phyloP scores from a whole-genome alignment of 805 yeast genomes.

The Citeromyces nyonsensis region DNA sequence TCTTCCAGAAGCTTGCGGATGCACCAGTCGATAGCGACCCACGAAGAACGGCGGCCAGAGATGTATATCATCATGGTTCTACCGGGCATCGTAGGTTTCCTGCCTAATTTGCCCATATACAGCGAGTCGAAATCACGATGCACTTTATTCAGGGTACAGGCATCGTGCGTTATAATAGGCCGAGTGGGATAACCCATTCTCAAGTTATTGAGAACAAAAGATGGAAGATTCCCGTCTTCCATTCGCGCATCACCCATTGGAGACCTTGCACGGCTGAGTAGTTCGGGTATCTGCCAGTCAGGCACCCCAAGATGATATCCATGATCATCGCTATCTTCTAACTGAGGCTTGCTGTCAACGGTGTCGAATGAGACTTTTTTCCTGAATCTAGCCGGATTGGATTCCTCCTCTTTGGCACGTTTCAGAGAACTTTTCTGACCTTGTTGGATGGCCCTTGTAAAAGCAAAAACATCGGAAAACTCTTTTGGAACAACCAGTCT shows the following conservation, averaged over 20 bases:
- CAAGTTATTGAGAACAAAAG: background rate
- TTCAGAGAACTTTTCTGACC: background rate
- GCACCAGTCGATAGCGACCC: slow-evolving; percentile 73
- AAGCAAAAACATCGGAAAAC: too few relatives aligned
- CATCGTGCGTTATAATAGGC: slow-evolving; percentile 21
- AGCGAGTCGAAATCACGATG: slow-evolving; percentile 31
- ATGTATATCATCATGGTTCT: slow-evolving; percentile 49
- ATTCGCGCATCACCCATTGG: background rate
- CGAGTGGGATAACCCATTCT: slow-evolving; percentile 14
- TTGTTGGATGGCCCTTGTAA: too few relatives aligned
- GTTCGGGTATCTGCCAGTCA: too few relatives aligned
- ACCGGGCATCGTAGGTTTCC: slow-evolving; percentile 25
- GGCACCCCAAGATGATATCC: too few relatives aligned
- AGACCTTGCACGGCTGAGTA: background rate
- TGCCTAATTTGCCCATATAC: slow-evolving; percentile 20
- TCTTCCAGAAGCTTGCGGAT: slow-evolving; percentile 35
- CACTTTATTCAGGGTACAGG: slow-evolving; percentile 25
- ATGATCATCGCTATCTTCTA: slow-evolving; percentile 9
- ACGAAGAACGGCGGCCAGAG: slow-evolving; percentile 60
- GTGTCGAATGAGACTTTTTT: slow-evolving; percentile 38
- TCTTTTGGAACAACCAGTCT: too few relatives aligned
- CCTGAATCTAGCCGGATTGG: slow-evolving; percentile 3
- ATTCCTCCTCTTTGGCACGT: too few relatives aligned
- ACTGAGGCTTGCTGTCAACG: slow-evolving; percentile 14
- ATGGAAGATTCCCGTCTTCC: slow-evolving; percentile 1